Conservation (phyloP, 2,329 filamentous ascomycete species). For the Ascocoryne sarcoides region DNA sequence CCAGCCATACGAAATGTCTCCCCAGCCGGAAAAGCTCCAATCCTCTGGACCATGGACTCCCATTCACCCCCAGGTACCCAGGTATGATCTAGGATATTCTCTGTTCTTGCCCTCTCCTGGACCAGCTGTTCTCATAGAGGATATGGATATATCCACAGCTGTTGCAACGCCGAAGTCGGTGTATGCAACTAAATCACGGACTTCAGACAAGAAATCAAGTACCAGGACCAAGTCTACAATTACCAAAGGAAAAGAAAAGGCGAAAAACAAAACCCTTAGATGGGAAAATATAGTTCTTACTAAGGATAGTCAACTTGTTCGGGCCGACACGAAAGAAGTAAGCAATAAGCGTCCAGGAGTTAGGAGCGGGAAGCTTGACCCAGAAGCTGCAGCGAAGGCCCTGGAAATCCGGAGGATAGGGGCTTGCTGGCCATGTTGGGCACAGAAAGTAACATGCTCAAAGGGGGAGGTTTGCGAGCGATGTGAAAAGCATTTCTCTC, state of each 20-base stretch:
- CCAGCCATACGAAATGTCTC: no score
- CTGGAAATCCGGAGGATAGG: constrained; percentile 12
- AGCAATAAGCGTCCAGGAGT: constrained; percentile 7
- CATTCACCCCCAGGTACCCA: no score
- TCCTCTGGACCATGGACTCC: neutral
- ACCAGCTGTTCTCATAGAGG: neutral
- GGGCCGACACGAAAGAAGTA: constrained; percentile 2
- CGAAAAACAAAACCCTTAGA: no score
- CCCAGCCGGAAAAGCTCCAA: neutral
- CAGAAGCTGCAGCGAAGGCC: constrained; percentile 14
- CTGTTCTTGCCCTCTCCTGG: neutral
- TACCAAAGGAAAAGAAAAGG: constrained; percentile 9
- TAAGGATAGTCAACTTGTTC: no score
- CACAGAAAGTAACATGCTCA: constrained; percentile 19
- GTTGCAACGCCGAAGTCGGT: neutral
- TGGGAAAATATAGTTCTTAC: no score
- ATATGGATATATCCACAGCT: neutral
- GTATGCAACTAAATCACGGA: neutral
- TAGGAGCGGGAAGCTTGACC: constrained; percentile 15
- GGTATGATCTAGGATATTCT: neutral
- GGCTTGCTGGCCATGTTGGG: constrained; percentile 23
- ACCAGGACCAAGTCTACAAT: constrained; percentile 1
- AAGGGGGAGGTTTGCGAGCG: constrained; percentile 14
- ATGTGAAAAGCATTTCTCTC: constrained; percentile 14
- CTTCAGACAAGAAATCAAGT: neutral